Evolutionary conservation across 2,329 filamentous ascomycete genomes (phyloP).

Genomic region (Ramichloridium luteum): DNA sequence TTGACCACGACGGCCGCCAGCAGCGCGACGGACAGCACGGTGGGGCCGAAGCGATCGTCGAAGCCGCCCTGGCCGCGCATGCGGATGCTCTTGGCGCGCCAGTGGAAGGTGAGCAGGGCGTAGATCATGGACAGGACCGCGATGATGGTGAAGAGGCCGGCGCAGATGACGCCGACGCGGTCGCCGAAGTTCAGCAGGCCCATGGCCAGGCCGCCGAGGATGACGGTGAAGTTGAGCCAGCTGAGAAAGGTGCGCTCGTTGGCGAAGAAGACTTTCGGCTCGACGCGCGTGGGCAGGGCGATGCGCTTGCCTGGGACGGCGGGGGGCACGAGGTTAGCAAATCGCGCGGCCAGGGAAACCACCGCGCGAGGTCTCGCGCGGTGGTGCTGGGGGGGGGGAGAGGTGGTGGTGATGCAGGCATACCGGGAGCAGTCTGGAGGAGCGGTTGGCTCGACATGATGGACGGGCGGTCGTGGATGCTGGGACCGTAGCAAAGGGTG

Average conservation of each 20-base stretch:
- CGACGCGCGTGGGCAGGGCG: constrained; percentile 90
- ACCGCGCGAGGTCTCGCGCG: too few relatives aligned
- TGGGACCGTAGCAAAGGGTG: too few relatives aligned
- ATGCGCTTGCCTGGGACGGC: constrained; percentile 74
- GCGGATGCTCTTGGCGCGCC: constrained; percentile 86
- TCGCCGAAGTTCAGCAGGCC: constrained; percentile 98
- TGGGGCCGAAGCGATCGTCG: constrained; percentile 90
- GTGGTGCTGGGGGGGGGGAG: too few relatives aligned
- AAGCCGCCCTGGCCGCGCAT: constrained; percentile 88
- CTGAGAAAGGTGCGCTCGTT: constrained; percentile 98
- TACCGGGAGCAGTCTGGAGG: constrained; percentile 85
- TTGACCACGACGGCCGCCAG: constrained; percentile 88
- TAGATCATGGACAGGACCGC: constrained; percentile 94
- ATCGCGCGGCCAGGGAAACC: too few relatives aligned
- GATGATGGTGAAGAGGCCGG: constrained; percentile 85
- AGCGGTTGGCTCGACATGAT: constrained; percentile 93
- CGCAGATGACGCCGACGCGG: constrained; percentile 81
- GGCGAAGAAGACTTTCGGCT: constrained; percentile 99
- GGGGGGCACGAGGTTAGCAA: constrained; percentile 5
- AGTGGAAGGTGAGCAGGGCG: constrained; percentile 89
- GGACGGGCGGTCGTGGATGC: too few relatives aligned
- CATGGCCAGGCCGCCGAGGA: constrained; percentile 89
- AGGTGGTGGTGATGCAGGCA: constrained; percentile 14
- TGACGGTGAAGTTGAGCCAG: constrained; percentile 99
- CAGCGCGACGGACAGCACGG: constrained; percentile 74